Conservation (phyloP, 257 asterid species). For the Gentiana dahurica region DNA sequence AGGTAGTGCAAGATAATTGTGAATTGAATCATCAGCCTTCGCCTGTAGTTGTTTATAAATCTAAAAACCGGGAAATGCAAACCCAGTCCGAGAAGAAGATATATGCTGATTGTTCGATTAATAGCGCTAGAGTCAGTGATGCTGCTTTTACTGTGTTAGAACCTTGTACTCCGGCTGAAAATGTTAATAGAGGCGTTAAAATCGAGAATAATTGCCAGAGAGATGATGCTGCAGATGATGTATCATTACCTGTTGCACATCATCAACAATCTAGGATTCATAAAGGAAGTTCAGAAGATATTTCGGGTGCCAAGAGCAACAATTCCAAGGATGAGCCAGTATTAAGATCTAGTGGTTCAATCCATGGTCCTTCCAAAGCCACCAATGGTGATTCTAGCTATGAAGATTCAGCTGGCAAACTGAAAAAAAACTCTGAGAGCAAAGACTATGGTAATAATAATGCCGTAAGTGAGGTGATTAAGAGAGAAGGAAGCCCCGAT, state of each 20-base stretch:
- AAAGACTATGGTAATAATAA: slow-evolving; percentile 19
- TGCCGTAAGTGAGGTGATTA: slow-evolving; percentile 27
- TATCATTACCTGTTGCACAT: slow-evolving; percentile 18
- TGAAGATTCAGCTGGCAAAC: slow-evolving; percentile 28
- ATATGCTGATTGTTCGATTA: slow-evolving; percentile 22
- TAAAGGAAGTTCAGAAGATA: slow-evolving; percentile 34
- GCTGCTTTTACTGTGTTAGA: slow-evolving; percentile 19
- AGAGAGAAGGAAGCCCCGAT: slow-evolving; percentile 46
- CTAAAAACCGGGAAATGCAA: slow-evolving; percentile 22
- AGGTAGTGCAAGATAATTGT: slow-evolving; percentile 26
- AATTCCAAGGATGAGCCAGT: slow-evolving; percentile 30
- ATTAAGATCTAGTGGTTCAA: slow-evolving; percentile 25
- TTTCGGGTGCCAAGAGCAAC: slow-evolving; percentile 39
- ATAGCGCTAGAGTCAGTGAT: slow-evolving; percentile 30
- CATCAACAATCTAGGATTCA: slow-evolving; percentile 33
- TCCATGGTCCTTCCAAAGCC: slow-evolving; percentile 22
- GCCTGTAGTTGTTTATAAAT: slow-evolving; percentile 23
- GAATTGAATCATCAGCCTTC: slow-evolving; percentile 16
- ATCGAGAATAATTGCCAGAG: slow-evolving; percentile 18
- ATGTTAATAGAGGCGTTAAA: slow-evolving; percentile 24
- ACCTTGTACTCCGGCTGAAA: slow-evolving; percentile 26
- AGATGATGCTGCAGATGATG: slow-evolving; percentile 33
- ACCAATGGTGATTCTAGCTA: slow-evolving; percentile 38
- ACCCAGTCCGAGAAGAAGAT: slow-evolving; percentile 31
- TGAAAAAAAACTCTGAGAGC: slow-evolving; percentile 39